Evolutionary conservation across 352 stramenopile genomes (phyloP), one percentile per base, ranked within the genome.

Genomic region (Salisapilia sapeloensis): DNA sequence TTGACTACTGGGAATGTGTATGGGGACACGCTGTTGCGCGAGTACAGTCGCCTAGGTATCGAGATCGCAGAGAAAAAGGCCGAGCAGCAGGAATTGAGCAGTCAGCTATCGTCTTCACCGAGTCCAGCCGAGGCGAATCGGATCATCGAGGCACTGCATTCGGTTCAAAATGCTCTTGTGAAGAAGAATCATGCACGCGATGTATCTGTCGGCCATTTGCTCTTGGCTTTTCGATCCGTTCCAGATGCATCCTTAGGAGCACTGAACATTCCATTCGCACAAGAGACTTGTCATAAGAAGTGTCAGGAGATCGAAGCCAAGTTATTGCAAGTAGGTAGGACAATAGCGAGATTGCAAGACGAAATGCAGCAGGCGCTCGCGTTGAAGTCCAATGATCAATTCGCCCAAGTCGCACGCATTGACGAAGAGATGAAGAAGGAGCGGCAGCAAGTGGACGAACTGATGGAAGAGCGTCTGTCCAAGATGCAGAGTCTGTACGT

Each of bases 341-440:
- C 34, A 10, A 46, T 83, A 4, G 35, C 47, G 4, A 40, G 19
- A 24, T 45, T 60, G 28, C 60, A 77, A 33, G 48, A 42, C 15
- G 40, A 71, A 2, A 59, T 86, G 57, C 54, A 75, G 21, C 57
- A 79, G 6, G 35, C 66, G n/a, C 61, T 86, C 20, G 53, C 33
- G 18, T 50, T 81, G 42, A 63, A 70, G 39, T 51, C 59, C 17
- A 51, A 44, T 21, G 48, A 61, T 6, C 46, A 55, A 0, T 76
- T 64, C 14, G 56, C 40, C 0, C 66, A 85, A 33, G 50, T 81
- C 8, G 54, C 41, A 20, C 50, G 67, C 10, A 47, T 86, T 7
- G 66, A 62, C 1, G 40, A 17, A 15, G 53, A 66, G 37, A 71
- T 81, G 31, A 50, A 40, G 4, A 34, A 39, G 10, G 31, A 44